These are phyloP conservation scores for Endocalyx cinctus DNA, from an alignment of 2,329 filamentous ascomycete genomes.

Conservation along the genomic window DNA sequence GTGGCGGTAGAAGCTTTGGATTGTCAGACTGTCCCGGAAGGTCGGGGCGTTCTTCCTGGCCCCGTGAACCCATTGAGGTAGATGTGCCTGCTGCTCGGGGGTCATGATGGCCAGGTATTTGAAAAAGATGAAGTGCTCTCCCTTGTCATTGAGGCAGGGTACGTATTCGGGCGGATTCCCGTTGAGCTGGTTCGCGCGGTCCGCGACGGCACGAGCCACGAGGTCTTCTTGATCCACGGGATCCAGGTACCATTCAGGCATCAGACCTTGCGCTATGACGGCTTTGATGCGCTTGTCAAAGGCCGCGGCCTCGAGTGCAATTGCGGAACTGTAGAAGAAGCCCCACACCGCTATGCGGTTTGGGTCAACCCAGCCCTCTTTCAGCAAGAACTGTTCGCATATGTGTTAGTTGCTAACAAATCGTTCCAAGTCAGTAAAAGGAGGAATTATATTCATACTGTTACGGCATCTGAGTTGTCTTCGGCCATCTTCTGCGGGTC, in stretches of 20 bases:
- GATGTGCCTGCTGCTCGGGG: no score
- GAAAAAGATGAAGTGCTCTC: no score
- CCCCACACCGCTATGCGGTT: slow-evolving; percentile 25
- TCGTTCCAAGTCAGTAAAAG: no score
- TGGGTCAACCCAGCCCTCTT: slow-evolving; percentile 30
- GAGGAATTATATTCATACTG: no score
- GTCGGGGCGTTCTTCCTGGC: slow-evolving; percentile 3
- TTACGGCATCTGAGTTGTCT: slow-evolving; percentile 35
- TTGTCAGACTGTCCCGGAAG: slow-evolving; percentile 6
- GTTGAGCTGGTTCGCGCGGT: slow-evolving; percentile 32
- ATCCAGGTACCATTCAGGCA: slow-evolving; percentile 10
- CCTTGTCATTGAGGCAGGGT: no score
- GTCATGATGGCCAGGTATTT: no score
- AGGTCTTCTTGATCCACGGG: slow-evolving; percentile 11
- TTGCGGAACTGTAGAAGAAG: slow-evolving; percentile 23
- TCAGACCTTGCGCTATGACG: slow-evolving; percentile 20
- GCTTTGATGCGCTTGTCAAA: slow-evolving; percentile 21
- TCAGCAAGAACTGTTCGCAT: no score
- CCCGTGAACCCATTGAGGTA: no score
- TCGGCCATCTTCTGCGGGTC: slow-evolving; percentile 27
- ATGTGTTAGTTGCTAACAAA: no score
- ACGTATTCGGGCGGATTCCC: no score
- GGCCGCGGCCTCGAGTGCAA: slow-evolving; percentile 21
- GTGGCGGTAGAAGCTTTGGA: slow-evolving; percentile 9
- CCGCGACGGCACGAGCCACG: slow-evolving; percentile 26